A percentile compares a stretch with the other conserved stretches of the same genome.
Evolutionary conservation across 1,139 yeast genomes (phyloP).

Genomic region (Candida frijolesensis): DNA sequence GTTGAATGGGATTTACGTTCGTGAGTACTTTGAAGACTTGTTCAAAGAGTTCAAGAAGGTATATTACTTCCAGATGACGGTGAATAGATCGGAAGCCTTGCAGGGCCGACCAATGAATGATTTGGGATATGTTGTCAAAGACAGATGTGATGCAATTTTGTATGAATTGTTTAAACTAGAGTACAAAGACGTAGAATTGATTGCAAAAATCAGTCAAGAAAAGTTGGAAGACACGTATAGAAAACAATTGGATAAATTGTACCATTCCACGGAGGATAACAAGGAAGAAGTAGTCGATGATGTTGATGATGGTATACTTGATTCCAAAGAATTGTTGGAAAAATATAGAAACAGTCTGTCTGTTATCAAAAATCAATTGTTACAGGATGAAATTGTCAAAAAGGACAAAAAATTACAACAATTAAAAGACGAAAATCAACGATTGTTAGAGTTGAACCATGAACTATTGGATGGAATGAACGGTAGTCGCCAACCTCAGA

Average conservation of each 20-base stretch:
- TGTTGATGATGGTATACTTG: slow-evolving; percentile 3
- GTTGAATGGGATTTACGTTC: slow-evolving; percentile 31
- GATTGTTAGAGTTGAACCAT: slow-evolving; percentile 37
- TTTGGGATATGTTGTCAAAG: slow-evolving; percentile 3
- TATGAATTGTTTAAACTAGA: slow-evolving; percentile 28
- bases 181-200: slow-evolving; percentile 26
- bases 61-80: background rate
- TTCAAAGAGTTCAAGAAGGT: slow-evolving; percentile 18
- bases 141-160: slow-evolving; percentile 22
- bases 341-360: slow-evolving; percentile 18
- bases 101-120: background rate
- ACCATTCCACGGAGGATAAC: background rate
- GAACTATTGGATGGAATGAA: slow-evolving; percentile 24
- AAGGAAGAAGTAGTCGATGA: background rate
- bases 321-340: slow-evolving; percentile 10
- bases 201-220: slow-evolving; percentile 29
- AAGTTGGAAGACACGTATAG: slow-evolving; percentile 22
- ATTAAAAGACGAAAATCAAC: slow-evolving; percentile 31
- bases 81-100: background rate
- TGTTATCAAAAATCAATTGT: slow-evolving; percentile 21
- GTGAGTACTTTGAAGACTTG: slow-evolving; percentile 25
- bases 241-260: slow-evolving; percentile 3
- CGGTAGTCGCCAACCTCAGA: background rate
- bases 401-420: slow-evolving; percentile 28
- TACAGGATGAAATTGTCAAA: slow-evolving; percentile 28